A percentile compares a stretch with the other conserved stretches of the same genome.
phyloP scores from a whole-genome alignment of 2,329 filamentous ascomycete species.

The Sporothrix luriei region DNA sequence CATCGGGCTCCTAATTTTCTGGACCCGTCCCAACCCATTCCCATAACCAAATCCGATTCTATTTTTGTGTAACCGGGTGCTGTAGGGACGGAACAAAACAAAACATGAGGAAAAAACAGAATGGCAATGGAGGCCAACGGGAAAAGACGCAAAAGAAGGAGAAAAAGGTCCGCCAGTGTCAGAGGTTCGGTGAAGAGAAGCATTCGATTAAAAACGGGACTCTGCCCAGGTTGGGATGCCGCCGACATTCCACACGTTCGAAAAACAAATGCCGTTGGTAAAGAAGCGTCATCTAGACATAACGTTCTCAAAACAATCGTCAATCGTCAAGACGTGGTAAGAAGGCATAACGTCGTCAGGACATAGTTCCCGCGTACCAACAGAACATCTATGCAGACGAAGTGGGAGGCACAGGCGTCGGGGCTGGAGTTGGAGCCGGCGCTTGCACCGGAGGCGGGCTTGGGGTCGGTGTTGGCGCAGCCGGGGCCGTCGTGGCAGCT shows the following conservation, averaged over 20 bases:
- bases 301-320: not conserved
- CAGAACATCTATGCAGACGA: not conserved
- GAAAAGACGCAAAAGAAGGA: not conserved
- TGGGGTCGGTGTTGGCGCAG: not conserved
- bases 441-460: not conserved
- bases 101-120: not conserved
- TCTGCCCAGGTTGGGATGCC: not conserved
- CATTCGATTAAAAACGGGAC: not conserved
- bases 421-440: not conserved
- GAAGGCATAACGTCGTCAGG: not conserved
- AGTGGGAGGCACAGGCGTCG: not conserved
- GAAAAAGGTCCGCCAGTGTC: not conserved
- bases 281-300: not conserved
- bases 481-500: not conserved
- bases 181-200: not conserved
- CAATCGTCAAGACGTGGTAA: not conserved
- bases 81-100: constrained; percentile 8
- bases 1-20: not conserved
- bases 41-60: constrained; percentile 14
- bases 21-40: not conserved
- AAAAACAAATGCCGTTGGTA: too few species aligned
- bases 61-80: constrained; percentile 14
- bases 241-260: too few species aligned
- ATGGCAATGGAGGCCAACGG: not conserved
- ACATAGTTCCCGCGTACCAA: not conserved